These are phyloP conservation scores for Solidago caesia DNA, from an alignment of 129 eudicot species.

Conservation along the genomic window DNA sequence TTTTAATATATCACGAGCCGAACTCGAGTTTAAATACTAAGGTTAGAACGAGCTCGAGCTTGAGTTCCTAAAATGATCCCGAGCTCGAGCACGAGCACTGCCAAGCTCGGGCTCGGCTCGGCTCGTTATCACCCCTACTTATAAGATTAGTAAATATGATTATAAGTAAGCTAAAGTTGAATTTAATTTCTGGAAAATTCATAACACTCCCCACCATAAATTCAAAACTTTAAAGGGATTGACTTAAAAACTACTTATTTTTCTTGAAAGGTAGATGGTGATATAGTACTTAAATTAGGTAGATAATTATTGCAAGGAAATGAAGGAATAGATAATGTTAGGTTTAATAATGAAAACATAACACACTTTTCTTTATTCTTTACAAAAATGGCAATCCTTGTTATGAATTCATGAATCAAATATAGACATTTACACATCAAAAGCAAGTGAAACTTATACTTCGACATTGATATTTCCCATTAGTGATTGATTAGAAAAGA, in stretches of 20 bases:
- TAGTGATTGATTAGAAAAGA: not conserved
- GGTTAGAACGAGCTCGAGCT: too few relatives aligned
- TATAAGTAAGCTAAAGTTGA: not conserved
- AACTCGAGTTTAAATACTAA: too few relatives aligned
- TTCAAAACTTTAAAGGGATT: constrained; percentile 5
- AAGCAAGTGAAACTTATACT: not conserved
- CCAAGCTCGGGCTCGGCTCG: too few relatives aligned
- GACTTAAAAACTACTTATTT: constrained; percentile 13
- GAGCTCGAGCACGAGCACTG: too few relatives aligned
- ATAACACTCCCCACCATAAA: constrained; percentile 1
- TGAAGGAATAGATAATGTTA: constrained; percentile 3
- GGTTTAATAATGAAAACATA: not conserved
- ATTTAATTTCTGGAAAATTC: not conserved
- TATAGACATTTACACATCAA: not conserved
- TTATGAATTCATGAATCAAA: not conserved
- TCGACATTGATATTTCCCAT: not conserved
- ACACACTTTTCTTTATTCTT: not conserved
- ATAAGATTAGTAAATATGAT: too few relatives aligned
- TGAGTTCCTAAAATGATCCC: too few relatives aligned
- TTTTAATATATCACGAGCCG: too few relatives aligned
- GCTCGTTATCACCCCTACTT: too few relatives aligned
- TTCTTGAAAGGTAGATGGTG: constrained; percentile 18
- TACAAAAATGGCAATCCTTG: not conserved
- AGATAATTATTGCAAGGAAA: constrained; percentile 15
- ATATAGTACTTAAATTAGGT: constrained; percentile 31